Conservation (phyloP, 768 basidiomycete species). For the Phaeotremella fagi region DNA sequence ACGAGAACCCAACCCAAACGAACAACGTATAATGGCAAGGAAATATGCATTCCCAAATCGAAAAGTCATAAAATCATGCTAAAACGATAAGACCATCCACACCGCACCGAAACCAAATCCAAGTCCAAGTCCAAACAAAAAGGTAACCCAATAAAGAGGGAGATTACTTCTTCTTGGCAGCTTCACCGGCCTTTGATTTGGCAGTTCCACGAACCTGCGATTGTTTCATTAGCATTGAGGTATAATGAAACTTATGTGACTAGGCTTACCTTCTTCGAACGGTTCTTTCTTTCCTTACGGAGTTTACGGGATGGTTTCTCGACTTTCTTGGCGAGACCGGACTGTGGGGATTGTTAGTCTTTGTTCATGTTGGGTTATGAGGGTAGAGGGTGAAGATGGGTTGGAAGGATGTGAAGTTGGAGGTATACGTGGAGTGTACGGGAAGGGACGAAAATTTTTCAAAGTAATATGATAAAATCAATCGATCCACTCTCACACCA, state of each 20-base stretch:
- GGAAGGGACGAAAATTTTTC: no score
- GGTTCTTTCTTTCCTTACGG: constrained; percentile 99
- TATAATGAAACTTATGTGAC: not conserved
- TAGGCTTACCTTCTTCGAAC: constrained; percentile 85
- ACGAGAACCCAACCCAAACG: not conserved
- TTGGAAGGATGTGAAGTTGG: not conserved
- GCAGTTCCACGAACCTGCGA: constrained; percentile 84
- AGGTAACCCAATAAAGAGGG: not conserved
- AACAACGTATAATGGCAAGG: no score
- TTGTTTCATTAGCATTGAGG: not conserved
- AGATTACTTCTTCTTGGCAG: constrained; percentile 50
- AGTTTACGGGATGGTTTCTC: constrained; percentile 92
- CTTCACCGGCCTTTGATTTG: constrained; percentile 73
- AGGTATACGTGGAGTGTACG: not conserved
- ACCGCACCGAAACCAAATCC: not conserved
- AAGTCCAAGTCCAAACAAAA: not conserved
- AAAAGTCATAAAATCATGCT: no score
- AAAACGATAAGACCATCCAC: no score
- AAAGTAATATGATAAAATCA: no score
- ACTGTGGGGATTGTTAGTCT: no score
- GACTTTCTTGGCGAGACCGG: constrained; percentile 61
- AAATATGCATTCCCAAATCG: not conserved
- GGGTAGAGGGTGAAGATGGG: not conserved
- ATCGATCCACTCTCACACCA: no score
- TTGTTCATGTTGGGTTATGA: no score